Percentiles rank a stretch among this genome's conserved stretches.
phyloP scores from a whole-genome alignment of 2,329 filamentous ascomycete species.

The Cercospora citrullina region DNA sequence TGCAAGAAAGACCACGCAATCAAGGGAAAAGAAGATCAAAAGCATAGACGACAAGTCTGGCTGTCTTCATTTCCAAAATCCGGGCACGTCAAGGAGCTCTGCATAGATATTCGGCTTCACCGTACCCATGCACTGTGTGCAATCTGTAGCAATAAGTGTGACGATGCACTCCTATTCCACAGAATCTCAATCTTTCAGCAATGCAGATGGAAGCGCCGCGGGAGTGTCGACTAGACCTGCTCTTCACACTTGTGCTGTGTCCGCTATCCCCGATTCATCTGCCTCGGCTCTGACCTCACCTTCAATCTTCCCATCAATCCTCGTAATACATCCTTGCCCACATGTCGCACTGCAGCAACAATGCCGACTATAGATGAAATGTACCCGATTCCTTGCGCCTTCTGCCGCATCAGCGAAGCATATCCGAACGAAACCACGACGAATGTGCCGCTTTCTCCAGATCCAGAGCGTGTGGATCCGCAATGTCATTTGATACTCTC shows the following conservation, averaged over 20 bases:
- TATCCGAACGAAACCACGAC: constrained; percentile 51
- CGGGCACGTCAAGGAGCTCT: not conserved
- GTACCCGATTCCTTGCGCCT: constrained; percentile 55
- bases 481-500: constrained; percentile 68
- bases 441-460: constrained; percentile 36
- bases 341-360: constrained; percentile 1
- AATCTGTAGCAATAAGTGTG: not conserved
- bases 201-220: not conserved
- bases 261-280: not conserved
- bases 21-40: constrained; percentile 75
- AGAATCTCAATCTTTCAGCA: not conserved
- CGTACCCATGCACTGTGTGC: not conserved
- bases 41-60: constrained; percentile 24
- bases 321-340: not conserved
- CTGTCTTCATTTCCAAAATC: not conserved
- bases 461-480: constrained; percentile 37
- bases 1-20: constrained; percentile 79
- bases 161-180: not conserved
- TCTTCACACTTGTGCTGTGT: not conserved
- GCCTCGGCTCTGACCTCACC: constrained; percentile 13
- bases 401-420: constrained; percentile 58
- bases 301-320: not conserved
- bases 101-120: not conserved
- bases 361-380: constrained; percentile 33
- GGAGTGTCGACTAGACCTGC: not conserved